Base-by-base conservation (phyloP, 1,284 basidiomycete species). In the Malassezia cuniculi region DNA sequence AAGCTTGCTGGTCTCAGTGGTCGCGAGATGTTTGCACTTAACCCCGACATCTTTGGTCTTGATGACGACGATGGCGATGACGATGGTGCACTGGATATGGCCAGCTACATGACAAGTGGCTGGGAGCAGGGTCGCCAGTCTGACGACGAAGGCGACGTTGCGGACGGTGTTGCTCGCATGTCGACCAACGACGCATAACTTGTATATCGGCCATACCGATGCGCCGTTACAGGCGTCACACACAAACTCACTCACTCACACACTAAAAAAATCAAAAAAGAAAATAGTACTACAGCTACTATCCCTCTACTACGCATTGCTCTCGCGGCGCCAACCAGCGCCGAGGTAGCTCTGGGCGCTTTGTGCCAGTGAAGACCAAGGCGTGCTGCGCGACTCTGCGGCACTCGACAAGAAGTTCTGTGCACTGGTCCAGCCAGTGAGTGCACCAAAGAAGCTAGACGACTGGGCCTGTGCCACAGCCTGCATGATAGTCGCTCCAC, bases 1-100 rank as follows among this genome's bases (percentile, higher is more conserved):
- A 94, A 94, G 77, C 79, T 74, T 68, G 76, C 73, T 25, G 93
- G 90, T 37, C 85, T 99, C 82, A 85, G 82, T 47, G 90, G 90
- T 39, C 77, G 86, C 70, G 93, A 97, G 71, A 73, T 99, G 69
- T 85, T 86, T 55, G 61, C 76, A 71, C 89, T 85, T 75, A 89
- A 94, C 68, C 84, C 86, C 12, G 85, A 95, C 60, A 82, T 90
- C 79, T 86, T 90, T 71, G 78, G 77, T 53, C 85, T 89, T 56
- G 62, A 60, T 1, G 62, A 58, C 2, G 68, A 60, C 11, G 83
- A 80, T 5, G 80, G 73, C 9, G 81, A 77, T 22, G 78, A 72
- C 6, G 46, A 80, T 27, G 57, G 51, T 30, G 58, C 36, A 39
- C 48, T 61, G 34, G 60, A 64, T 39, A 45, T 64, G 41, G 32